Conservation (phyloP, 257 asterid genomes). For the Ehretia macrophylla region DNA sequence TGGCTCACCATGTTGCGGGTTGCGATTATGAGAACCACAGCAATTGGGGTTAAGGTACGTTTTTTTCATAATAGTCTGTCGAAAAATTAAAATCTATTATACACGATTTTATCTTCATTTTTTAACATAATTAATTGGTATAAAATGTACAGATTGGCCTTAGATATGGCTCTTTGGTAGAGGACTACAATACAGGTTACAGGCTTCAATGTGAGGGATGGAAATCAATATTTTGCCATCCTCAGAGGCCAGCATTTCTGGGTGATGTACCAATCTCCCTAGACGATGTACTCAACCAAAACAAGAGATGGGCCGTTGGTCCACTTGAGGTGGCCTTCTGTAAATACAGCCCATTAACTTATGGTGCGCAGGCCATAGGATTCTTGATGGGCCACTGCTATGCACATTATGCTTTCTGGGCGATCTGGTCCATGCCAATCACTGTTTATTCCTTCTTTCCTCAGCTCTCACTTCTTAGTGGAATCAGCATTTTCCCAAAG, state of each 20-base stretch:
- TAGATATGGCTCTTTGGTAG: constrained; percentile 71
- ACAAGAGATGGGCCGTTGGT: constrained; percentile 68
- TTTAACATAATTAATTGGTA: no score
- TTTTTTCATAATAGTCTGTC: not conserved
- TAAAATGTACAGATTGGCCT: constrained; percentile 53
- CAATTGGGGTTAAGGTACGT: constrained; percentile 66
- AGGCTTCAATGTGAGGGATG: constrained; percentile 75
- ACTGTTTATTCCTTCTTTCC: constrained; percentile 59
- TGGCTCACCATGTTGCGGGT: constrained; percentile 52
- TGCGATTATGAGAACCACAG: constrained; percentile 53
- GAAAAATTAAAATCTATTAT: no score
- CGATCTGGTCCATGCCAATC: constrained; percentile 59
- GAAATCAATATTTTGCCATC: constrained; percentile 59
- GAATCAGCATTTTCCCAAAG: constrained; percentile 58
- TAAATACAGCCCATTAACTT: constrained; percentile 48
- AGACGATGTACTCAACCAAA: constrained; percentile 46
- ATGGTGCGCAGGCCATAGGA: constrained; percentile 42
- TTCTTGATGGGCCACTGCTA: constrained; percentile 45
- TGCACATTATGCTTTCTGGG: constrained; percentile 59
- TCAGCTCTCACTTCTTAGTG: constrained; percentile 43
- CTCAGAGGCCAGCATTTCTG: constrained; percentile 65
- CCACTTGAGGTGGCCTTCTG: constrained; percentile 62
- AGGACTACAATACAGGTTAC: constrained; percentile 69
- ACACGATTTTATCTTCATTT: no score
- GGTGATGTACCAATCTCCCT: constrained; percentile 63